A percentile compares a stretch with the other conserved stretches of the same genome.
Conservation (phyloP, 345 rosid genomes). For the Eutrema yunnanense region DNA sequence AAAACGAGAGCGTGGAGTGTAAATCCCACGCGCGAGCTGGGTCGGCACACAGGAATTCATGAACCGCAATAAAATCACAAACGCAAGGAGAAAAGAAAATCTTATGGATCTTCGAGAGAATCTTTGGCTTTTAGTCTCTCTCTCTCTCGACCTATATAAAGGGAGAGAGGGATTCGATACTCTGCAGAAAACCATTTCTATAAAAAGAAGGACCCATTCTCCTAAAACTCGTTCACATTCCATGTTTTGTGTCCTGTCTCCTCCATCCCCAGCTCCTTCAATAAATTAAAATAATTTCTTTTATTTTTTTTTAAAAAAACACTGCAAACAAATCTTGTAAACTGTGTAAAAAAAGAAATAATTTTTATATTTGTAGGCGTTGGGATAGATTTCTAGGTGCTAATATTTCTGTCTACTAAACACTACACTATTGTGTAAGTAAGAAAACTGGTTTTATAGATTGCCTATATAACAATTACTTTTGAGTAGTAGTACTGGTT, state of each 20-base stretch:
- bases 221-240: conserved; percentile 20
- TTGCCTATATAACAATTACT: conserved; percentile 10
- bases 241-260: conserved; percentile 29
- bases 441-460: not conserved
- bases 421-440: no score
- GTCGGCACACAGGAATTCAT: conserved; percentile 12
- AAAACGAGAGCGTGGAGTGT: not conserved
- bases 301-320: no score
- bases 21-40: conserved; percentile 8
- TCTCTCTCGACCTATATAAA: conserved; percentile 14
- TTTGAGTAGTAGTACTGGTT: not conserved
- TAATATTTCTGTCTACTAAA: no score
- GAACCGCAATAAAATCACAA: conserved; percentile 12
- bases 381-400: not conserved
- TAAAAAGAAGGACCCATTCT: conserved; percentile 33
- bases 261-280: conserved; percentile 11
- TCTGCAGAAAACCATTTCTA: conserved; percentile 17
- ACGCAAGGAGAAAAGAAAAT: conserved; percentile 21
- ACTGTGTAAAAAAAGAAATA: not conserved
- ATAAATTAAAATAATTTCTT: not conserved
- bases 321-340: not conserved
- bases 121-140: conserved; percentile 20
- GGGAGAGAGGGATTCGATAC: conserved; percentile 17
- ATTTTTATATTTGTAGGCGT: not conserved
- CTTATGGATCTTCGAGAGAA: conserved; percentile 34